Base-by-base conservation (phyloP, 805 yeast genomes). In the Diddensiella caesifluorescens region DNA sequence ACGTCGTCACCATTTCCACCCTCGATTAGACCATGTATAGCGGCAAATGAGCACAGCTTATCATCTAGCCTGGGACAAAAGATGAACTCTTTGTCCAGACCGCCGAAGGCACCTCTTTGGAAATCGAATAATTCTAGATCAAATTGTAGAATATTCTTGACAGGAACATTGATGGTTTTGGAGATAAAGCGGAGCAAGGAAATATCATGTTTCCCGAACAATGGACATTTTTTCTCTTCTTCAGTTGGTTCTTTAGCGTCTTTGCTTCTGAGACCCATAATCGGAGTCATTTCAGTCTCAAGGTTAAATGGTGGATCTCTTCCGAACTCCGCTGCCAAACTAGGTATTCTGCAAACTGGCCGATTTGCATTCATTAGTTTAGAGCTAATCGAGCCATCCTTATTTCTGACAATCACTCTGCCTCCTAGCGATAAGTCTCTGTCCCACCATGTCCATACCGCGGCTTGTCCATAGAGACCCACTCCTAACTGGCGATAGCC, bases 51-150 rank as follows among this genome's bases (percentile, higher is more conserved):
- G 64, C 95, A 84, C 48, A 84, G 71, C 64, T 92, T 75, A 64
- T 86, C 95, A 59, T 86, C 95, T 38, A 86, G 68, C 58, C 95
- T 75, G 35, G 95, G 95, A 5, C 86, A 83, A 62, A 75, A 83
- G 42, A 86, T 60, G 61, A 85, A 84, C 53, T 86, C 95, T 49
- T 75, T 70, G 51, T 77, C 75, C 49, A 87, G 65, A 3, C 95
- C 95, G 45, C 92, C 94, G 48, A 81, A 64, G 9, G 76, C 62
- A 38, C 92, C 92, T 54, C 77, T 80, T 64, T 86, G 95, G 22
- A 83, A 80, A 57, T 86, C 95, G 58, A 74, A 87, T 44, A 86
- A 64, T 57, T 86, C 89, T 53, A 87, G 72, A 52, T 86, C 95
- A 55, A 83, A 61, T 56, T 79, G 83, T 39, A 78, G 61, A 47